phyloP scores from a whole-genome alignment of 2,329 filamentous ascomycete genomes.

The Cadophora sp. region DNA sequence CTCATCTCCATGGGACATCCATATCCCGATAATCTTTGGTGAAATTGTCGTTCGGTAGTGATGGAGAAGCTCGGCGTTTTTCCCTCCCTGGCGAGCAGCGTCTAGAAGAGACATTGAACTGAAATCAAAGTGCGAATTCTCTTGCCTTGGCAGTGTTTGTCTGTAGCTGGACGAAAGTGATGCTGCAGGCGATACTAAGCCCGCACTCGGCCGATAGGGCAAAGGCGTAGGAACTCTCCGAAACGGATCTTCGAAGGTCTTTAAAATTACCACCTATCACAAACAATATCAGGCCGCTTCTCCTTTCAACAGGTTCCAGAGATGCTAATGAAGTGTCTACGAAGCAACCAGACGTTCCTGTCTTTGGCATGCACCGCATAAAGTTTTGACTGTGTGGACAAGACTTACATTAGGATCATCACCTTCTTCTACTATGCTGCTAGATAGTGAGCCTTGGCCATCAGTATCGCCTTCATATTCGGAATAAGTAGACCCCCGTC shows the following conservation, averaged over 20 bases:
- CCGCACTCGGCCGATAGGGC: background rate
- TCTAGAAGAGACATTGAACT: conserved; percentile 9
- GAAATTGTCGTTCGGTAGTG: conserved; percentile 42
- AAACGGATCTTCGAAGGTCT: conserved; percentile 27
- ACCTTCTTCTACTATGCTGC: background rate
- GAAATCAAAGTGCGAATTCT: background rate
- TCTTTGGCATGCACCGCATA: background rate
- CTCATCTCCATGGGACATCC: conserved; percentile 39
- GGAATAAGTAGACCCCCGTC: background rate
- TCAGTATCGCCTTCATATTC: background rate
- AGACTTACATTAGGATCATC: conserved; percentile 10
- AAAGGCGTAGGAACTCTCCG: conserved; percentile 8
- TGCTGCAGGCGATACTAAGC: conserved; percentile 14
- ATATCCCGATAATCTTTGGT: conserved; percentile 32
- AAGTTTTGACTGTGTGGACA: background rate
- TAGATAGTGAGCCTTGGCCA: background rate
- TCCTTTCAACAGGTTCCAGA: background rate
- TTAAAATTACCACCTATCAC: conserved; percentile 19
- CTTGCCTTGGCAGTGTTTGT: background rate
- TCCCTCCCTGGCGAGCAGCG: conserved; percentile 17
- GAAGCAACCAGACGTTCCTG: background rate
- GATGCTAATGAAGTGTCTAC: background rate
- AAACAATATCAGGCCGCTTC: background rate
- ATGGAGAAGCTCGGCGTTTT: conserved; percentile 29
- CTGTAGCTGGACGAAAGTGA: background rate